These are phyloP conservation scores for Paecilomyces variotii DNA, from an alignment of 2,329 filamentous ascomycete genomes.

Conservation along the genomic window DNA sequence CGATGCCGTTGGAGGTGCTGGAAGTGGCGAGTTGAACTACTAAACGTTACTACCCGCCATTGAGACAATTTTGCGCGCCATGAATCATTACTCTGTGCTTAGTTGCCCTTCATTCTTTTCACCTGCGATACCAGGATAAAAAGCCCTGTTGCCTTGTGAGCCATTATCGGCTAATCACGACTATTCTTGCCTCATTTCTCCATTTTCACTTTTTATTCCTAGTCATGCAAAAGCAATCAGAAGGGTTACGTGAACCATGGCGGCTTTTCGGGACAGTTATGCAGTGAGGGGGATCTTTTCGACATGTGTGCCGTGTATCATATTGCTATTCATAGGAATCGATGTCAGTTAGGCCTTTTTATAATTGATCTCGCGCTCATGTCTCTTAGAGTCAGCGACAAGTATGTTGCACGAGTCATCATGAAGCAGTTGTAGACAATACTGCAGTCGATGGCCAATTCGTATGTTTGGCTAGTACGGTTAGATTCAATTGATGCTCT, in stretches of 20 bases:
- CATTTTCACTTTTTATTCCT: not conserved
- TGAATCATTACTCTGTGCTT: not conserved
- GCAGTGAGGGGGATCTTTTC: not conserved
- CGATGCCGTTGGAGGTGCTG: constrained; percentile 70
- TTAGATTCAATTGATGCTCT: no score
- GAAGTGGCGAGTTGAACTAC: constrained; percentile 83
- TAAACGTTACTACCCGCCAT: constrained; percentile 34
- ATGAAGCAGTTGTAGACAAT: no score
- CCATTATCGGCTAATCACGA: not conserved
- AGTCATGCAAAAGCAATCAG: not conserved
- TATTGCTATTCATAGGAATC: not conserved
- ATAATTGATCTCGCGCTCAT: not conserved
- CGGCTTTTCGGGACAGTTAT: not conserved
- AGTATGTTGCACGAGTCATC: no score
- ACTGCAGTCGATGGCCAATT: no score
- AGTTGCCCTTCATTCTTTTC: not conserved
- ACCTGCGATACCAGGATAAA: not conserved
- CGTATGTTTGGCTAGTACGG: no score
- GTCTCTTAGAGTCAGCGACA: not conserved
- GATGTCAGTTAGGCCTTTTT: not conserved
- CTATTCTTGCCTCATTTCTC: not conserved
- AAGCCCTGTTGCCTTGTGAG: not conserved
- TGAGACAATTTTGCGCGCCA: not conserved
- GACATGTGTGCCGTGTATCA: not conserved
- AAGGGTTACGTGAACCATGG: not conserved